Percentiles rank a stretch among this genome's conserved stretches.
Conservation (phyloP, 441 rosid genomes). For the Cnidoscolus chayamansa region DNA sequence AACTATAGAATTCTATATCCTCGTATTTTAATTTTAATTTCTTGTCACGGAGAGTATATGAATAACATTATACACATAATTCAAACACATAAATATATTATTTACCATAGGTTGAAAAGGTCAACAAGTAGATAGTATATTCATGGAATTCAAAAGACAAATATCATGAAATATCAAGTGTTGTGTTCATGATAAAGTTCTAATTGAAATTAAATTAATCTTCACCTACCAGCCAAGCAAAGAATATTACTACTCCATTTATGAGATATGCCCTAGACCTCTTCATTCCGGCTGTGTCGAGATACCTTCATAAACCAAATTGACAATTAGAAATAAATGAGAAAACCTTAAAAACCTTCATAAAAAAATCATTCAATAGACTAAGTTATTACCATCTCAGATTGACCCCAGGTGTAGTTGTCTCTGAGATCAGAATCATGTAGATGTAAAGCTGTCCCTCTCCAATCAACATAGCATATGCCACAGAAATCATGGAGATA, state of each 20-base stretch:
- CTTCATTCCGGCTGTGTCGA: conserved; percentile 54
- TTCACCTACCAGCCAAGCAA: conserved; percentile 53
- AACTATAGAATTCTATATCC: not conserved
- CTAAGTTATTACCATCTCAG: conserved; percentile 40
- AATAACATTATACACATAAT: not conserved
- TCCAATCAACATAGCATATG: conserved; percentile 40
- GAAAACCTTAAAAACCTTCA: not conserved
- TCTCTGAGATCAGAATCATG: conserved; percentile 47
- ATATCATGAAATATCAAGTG: not conserved
- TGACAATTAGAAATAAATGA: not conserved
- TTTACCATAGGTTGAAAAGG: not conserved
- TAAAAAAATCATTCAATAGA: not conserved
- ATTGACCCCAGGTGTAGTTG: conserved; percentile 46
- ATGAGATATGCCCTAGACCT: conserved; percentile 47
- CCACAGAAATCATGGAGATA: conserved; percentile 34
- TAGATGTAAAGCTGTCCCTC: conserved; percentile 46
- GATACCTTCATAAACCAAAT: conserved; percentile 33
- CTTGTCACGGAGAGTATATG: not conserved
- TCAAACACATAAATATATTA: not conserved
- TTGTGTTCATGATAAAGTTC: not conserved
- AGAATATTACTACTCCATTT: conserved; percentile 50
- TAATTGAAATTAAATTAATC: not conserved
- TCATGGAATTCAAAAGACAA: not conserved
- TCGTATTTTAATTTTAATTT: not conserved
- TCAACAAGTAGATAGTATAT: not conserved